phyloP scores from a whole-genome alignment of 73 alveolate genomes.

The Uronychia setigera region DNA sequence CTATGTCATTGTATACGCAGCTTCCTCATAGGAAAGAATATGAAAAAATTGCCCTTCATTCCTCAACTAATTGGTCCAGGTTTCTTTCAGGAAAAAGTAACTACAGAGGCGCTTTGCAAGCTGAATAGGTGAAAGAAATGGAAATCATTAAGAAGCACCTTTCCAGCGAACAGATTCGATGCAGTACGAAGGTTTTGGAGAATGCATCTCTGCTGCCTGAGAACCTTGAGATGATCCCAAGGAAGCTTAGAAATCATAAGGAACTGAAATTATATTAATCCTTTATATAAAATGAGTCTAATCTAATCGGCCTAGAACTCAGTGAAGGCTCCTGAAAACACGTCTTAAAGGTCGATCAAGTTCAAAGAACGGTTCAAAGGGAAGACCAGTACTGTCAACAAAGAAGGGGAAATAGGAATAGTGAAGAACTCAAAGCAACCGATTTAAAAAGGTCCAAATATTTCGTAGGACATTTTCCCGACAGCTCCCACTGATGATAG shows the following conservation, averaged over 20 bases:
- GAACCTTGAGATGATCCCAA: neutral
- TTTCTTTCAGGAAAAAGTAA: no score
- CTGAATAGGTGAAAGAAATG: neutral
- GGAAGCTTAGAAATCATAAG: neutral
- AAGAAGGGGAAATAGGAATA: constrained; percentile 48
- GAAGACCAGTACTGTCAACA: constrained; percentile 11
- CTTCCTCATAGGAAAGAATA: no score
- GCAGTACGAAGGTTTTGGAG: neutral
- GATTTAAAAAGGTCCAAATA: neutral
- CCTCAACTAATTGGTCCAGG: no score
- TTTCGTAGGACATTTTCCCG: neutral
- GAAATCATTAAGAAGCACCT: neutral
- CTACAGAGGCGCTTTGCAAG: no score
- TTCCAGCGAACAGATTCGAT: neutral
- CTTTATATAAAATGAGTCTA: neutral
- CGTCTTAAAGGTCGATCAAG: neutral
- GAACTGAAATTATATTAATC: no score
- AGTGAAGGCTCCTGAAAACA: neutral
- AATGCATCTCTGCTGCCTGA: neutral
- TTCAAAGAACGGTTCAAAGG: constrained; percentile 50
- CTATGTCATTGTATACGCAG: no score
- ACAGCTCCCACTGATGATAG: neutral
- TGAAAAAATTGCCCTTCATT: no score
- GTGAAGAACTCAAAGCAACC: constrained; percentile 27
- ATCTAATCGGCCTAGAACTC: neutral